Conservation (phyloP, 371 early-diverging fungal species). For the Saksenaea vasiformis region DNA sequence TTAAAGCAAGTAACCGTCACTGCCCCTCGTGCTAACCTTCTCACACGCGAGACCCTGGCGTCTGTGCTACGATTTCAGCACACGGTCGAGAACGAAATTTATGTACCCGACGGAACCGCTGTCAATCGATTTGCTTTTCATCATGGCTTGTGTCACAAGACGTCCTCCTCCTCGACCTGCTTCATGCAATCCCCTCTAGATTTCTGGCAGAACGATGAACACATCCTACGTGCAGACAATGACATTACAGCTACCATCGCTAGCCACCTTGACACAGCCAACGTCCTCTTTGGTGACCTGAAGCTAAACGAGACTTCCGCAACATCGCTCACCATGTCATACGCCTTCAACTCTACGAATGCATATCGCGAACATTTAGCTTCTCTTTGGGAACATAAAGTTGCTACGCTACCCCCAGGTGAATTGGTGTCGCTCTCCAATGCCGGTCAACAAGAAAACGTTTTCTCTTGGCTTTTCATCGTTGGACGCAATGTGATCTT, state of each 20-base stretch:
- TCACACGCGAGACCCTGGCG: constrained; percentile 46
- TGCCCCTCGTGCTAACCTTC: constrained; percentile 14
- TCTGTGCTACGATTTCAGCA: constrained; percentile 57
- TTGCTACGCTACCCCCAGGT: constrained; percentile 37
- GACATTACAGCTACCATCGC: constrained; percentile 37
- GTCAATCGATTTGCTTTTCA: constrained; percentile 35
- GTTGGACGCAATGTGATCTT: constrained; percentile 52
- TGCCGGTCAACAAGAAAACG: constrained; percentile 20
- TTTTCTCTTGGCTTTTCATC: constrained; percentile 49
- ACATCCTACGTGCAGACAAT: constrained; percentile 28
- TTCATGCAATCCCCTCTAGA: constrained; percentile 38
- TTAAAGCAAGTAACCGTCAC: constrained; percentile 54
- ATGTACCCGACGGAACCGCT: constrained; percentile 35
- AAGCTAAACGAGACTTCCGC: background rate
- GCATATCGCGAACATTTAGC: constrained; percentile 47
- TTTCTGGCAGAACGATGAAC: constrained; percentile 39
- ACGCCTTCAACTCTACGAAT: constrained; percentile 59
- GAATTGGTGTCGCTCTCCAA: constrained; percentile 28
- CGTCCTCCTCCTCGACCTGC: constrained; percentile 18
- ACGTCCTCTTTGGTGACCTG: constrained; percentile 13
- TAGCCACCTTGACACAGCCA: constrained; percentile 28
- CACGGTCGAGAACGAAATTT: constrained; percentile 53
- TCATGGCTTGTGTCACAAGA: constrained; percentile 36
- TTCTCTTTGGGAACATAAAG: constrained; percentile 52
- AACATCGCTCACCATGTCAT: constrained; percentile 48